Conservation (phyloP, 2,329 filamentous ascomycete species). For the Zopfia rhizophila region DNA sequence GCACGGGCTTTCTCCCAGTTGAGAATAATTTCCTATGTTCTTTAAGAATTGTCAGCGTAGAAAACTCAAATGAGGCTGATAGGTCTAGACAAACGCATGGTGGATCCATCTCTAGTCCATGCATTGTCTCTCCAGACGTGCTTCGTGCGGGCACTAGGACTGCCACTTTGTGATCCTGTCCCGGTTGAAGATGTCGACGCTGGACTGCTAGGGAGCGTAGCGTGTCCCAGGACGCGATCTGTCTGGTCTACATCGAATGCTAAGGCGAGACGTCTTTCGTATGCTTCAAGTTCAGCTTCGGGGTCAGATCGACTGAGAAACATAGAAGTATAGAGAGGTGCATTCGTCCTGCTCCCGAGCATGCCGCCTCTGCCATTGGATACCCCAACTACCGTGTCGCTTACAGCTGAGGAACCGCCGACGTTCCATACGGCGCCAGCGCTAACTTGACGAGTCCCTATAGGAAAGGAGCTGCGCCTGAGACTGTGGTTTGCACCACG, state of each 20-base stretch:
- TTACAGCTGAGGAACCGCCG: slow-evolving; percentile 72
- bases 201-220: slow-evolving; percentile 21
- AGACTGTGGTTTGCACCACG: slow-evolving; percentile 31
- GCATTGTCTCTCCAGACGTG: slow-evolving; percentile 54
- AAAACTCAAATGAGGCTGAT: slow-evolving; percentile 19
- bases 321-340: slow-evolving; percentile 69
- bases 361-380: slow-evolving; percentile 72
- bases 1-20: slow-evolving; percentile 60
- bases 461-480: slow-evolving; percentile 32
- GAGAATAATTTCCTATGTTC: slow-evolving; percentile 37
- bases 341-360: slow-evolving; percentile 76
- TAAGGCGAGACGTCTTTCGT: slow-evolving; percentile 78
- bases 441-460: slow-evolving; percentile 63
- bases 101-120: slow-evolving; percentile 50
- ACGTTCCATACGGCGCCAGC: slow-evolving; percentile 80
- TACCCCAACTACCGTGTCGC: slow-evolving; percentile 60
- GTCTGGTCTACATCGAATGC: slow-evolving; percentile 83
- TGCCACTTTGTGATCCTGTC: slow-evolving; percentile 1
- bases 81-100: slow-evolving; percentile 44
- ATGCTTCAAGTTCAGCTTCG: slow-evolving; percentile 72
- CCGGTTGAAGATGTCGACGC: slow-evolving; percentile 13
- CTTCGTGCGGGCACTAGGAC: slow-evolving; percentile 15
- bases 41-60: slow-evolving; percentile 28
- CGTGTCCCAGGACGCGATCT: slow-evolving; percentile 68
- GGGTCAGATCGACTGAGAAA: slow-evolving; percentile 63